These are phyloP conservation scores for Diaporthe sp. DNA, from an alignment of 2,329 filamentous ascomycete species.

Conservation along the genomic window DNA sequence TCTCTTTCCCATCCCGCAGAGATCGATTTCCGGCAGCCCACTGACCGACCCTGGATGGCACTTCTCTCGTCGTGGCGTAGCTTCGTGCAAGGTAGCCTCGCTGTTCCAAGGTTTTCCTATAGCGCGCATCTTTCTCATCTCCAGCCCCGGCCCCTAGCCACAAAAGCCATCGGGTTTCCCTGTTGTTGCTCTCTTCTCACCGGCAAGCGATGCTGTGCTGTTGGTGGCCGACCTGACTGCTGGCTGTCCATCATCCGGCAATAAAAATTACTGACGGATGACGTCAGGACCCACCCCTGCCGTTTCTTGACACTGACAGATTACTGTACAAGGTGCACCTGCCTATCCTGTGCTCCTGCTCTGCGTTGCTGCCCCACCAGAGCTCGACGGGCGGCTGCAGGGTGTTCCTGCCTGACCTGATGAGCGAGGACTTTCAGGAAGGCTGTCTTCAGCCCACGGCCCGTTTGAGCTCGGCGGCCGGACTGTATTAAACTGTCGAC, in stretches of 20 bases:
- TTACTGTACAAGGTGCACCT: not conserved
- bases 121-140: not conserved
- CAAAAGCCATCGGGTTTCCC: not conserved
- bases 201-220: constrained; percentile 3
- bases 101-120: constrained; percentile 16
- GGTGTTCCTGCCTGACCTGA: not conserved
- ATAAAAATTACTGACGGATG: constrained; percentile 3
- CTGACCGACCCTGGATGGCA: constrained; percentile 7
- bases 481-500: not conserved
- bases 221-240: constrained; percentile 7
- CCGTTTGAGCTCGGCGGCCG: not conserved
- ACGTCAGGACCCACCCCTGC: constrained; percentile 30
- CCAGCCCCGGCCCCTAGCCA: not conserved
- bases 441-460: not conserved
- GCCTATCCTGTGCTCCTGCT: constrained; percentile 7
- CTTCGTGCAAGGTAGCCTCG: constrained; percentile 13
- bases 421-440: not conserved
- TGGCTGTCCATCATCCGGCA: constrained; percentile 12
- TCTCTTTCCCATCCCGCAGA: constrained; percentile 33
- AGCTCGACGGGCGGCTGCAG: constrained; percentile 17
- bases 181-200: not conserved
- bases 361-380: constrained; percentile 2
- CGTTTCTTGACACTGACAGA: constrained; percentile 11
- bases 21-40: constrained; percentile 35
- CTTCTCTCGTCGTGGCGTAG: constrained; percentile 15